Evolutionary conservation across 2,329 filamentous ascomycete species (phyloP).

Genomic region (Trichoderma sp.): DNA sequence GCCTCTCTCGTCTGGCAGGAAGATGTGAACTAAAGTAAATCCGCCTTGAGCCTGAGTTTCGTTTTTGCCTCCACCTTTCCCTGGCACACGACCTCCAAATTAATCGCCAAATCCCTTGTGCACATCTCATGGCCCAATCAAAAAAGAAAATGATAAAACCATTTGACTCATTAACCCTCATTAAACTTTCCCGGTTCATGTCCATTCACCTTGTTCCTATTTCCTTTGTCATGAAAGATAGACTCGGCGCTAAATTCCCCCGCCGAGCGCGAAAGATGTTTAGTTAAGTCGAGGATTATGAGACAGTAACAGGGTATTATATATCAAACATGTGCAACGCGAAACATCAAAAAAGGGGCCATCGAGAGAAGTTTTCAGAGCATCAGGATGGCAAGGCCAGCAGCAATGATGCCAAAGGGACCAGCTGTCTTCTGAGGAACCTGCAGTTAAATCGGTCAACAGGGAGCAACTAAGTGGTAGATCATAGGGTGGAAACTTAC

Average conservation of each 20-base stretch:
- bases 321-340: slow-evolving; percentile 41
- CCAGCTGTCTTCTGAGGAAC: slow-evolving; percentile 43
- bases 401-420: slow-evolving; percentile 46
- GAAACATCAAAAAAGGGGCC: slow-evolving; percentile 23
- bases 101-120: slow-evolving; percentile 26
- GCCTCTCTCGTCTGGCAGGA: background rate
- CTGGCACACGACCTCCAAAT: slow-evolving; percentile 17
- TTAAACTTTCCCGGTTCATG: slow-evolving; percentile 31
- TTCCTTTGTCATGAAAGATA: slow-evolving; percentile 30
- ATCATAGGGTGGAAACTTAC: slow-evolving; percentile 27
- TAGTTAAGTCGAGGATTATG: slow-evolving; percentile 28
- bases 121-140: slow-evolving; percentile 34
- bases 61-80: background rate
- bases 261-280: slow-evolving; percentile 25
- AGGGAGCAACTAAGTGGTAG: background rate
- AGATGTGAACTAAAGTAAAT: background rate
- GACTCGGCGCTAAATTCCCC: slow-evolving; percentile 23
- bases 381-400: slow-evolving; percentile 47
- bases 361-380: slow-evolving; percentile 38
- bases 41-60: background rate
- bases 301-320: slow-evolving; percentile 38
- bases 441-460: slow-evolving; percentile 21
- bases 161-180: slow-evolving; percentile 35
- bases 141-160: slow-evolving; percentile 32
- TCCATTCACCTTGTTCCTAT: slow-evolving; percentile 30